phyloP scores from a whole-genome alignment of 177 flowering plant species.

The Tripterygium wilfordii region DNA sequence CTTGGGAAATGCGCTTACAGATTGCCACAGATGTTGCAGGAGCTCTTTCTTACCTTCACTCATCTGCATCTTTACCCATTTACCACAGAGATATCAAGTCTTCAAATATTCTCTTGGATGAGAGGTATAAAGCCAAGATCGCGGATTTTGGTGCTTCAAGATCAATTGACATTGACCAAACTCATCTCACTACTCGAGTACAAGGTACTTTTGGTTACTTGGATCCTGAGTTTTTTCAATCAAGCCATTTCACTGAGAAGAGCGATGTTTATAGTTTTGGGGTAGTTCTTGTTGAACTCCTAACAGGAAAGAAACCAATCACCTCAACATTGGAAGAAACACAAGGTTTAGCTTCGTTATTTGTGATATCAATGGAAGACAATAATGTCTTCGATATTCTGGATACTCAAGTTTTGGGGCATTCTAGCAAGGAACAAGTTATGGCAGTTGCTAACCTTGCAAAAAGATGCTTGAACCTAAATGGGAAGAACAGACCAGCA shows the following conservation, averaged over 20 bases:
- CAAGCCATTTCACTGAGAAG: neutral
- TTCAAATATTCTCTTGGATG: neutral
- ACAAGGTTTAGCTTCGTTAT: neutral
- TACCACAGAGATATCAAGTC: slow-evolving; percentile 12
- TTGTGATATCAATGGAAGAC: neutral
- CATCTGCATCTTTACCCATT: too few relatives aligned
- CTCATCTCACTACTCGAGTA: slow-evolving; percentile 2
- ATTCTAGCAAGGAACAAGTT: slow-evolving; percentile 1
- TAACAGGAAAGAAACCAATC: slow-evolving; percentile 4
- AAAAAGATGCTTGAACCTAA: too few relatives aligned
- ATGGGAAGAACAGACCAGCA: too few relatives aligned
- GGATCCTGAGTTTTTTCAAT: slow-evolving; percentile 7
- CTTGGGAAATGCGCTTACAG: slow-evolving; percentile 3
- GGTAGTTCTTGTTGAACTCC: slow-evolving; percentile 6
- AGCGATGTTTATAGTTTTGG: slow-evolving; percentile 12
- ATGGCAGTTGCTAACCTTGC: too few relatives aligned
- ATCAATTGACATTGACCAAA: neutral
- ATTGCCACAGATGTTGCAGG: slow-evolving; percentile 3
- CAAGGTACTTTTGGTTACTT: slow-evolving; percentile 8
- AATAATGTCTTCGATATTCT: slow-evolving; percentile 1
- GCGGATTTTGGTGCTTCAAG: slow-evolving; percentile 8
- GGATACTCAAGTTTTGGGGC: neutral
- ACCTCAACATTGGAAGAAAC: neutral
- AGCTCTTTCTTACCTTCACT: slow-evolving; percentile 5
- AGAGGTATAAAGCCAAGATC: slow-evolving; percentile 4